phyloP scores from a whole-genome alignment of 495 filamentous ascomycete species.

The Sabuloglossum arenarium region DNA sequence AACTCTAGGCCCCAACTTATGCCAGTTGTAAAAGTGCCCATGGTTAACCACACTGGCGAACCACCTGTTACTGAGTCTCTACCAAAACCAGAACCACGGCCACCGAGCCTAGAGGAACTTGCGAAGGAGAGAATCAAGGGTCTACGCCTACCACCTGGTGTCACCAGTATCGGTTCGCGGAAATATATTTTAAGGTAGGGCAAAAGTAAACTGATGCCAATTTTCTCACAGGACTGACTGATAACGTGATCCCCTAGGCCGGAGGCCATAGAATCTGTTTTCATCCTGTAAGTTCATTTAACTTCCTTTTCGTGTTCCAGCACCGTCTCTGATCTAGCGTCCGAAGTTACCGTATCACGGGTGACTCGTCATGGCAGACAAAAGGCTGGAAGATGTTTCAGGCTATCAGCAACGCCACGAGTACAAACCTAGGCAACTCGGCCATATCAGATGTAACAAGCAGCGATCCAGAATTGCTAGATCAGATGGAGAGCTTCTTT shows the following conservation, averaged over 20 bases:
- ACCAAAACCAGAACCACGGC: no score
- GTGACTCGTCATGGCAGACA: slow-evolving; percentile 57
- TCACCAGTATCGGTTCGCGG: slow-evolving; percentile 31
- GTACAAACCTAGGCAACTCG: slow-evolving; percentile 42
- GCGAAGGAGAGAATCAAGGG: slow-evolving; percentile 33
- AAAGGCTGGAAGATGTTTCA: slow-evolving; percentile 86
- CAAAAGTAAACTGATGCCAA: not conserved
- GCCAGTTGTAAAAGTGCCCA: not conserved
- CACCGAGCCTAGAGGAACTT: slow-evolving; percentile 40
- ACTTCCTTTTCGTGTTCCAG: not conserved
- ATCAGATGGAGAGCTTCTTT: slow-evolving; percentile 40
- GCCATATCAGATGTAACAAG: slow-evolving; percentile 57
- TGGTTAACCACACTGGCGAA: not conserved
- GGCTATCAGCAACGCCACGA: slow-evolving; percentile 44
- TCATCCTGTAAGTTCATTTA: slow-evolving; percentile 46
- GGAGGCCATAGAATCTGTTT: slow-evolving; percentile 87
- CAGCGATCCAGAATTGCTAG: not conserved
- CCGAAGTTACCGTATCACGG: slow-evolving; percentile 49
- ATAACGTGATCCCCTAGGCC: slow-evolving; percentile 30
- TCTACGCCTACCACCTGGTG: slow-evolving; percentile 46
- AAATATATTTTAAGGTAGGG: slow-evolving; percentile 61
- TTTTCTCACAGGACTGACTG: slow-evolving; percentile 4
- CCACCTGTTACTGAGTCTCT: no score
- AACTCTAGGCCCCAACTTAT: not conserved
- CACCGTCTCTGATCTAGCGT: not conserved